A percentile compares a stretch with the other conserved stretches of the same genome.
These are phyloP conservation scores for Colletotrichum cuscutae DNA, from an alignment of 2,329 filamentous ascomycete genomes.

Conservation along the genomic window DNA sequence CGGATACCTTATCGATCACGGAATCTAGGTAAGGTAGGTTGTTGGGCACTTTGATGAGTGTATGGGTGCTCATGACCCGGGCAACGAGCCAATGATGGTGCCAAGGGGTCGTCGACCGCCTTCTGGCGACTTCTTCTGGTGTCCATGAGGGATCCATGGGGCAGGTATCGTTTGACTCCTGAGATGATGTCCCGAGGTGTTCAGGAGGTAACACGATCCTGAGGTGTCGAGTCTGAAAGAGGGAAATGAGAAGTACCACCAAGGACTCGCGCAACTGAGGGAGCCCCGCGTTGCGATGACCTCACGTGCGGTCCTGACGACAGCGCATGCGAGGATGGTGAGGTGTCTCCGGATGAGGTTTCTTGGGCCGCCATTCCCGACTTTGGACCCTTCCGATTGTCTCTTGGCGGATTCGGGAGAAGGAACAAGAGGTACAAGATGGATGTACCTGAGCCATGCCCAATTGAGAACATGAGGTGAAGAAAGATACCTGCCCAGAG, in stretches of 20 bases:
- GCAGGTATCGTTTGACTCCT: not conserved
- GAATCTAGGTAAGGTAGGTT: not conserved
- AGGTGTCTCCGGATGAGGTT: constrained; percentile 8
- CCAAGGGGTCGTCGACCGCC: constrained; percentile 10
- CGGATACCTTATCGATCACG: constrained; percentile 6
- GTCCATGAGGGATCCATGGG: not conserved
- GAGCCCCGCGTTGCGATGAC: constrained; percentile 26
- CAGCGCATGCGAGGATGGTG: constrained; percentile 23
- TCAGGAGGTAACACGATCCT: not conserved
- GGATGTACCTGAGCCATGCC: no score
- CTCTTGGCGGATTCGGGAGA: not conserved
- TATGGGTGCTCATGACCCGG: not conserved
- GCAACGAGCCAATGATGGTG: constrained; percentile 12
- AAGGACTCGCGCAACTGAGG: not conserved
- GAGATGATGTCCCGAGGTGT: not conserved
- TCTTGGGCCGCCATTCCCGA: constrained; percentile 32
- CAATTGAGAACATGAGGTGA: no score
- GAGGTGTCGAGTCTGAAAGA: not conserved
- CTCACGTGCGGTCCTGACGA: constrained; percentile 32
- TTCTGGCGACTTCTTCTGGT: constrained; percentile 22
- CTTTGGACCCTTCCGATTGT: not conserved
- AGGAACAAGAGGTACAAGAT: not conserved
- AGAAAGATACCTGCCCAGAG: not conserved
- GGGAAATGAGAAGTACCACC: constrained; percentile 3
- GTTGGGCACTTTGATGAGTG: constrained; percentile 8